A percentile compares a stretch with the other conserved stretches of the same genome.
These are phyloP conservation scores for Theobroma grandiflorum DNA, from an alignment of 441 rosid genomes.

Conservation along the genomic window DNA sequence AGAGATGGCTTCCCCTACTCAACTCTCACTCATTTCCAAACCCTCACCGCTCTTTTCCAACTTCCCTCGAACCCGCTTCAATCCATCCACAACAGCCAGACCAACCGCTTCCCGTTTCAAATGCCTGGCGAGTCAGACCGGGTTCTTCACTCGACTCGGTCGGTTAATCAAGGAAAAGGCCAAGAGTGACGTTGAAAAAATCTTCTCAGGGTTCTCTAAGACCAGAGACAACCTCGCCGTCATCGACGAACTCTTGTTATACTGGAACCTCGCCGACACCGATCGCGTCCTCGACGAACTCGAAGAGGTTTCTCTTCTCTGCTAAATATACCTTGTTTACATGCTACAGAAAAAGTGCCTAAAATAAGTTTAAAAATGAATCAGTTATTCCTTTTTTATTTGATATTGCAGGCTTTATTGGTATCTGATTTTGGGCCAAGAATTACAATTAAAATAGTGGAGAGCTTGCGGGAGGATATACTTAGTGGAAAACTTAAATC, in stretches of 20 bases:
- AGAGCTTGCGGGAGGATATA: constrained; percentile 84
- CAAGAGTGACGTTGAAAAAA: constrained; percentile 86
- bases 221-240: constrained; percentile 93
- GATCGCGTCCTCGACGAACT: constrained; percentile 93
- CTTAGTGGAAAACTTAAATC: constrained; percentile 84
- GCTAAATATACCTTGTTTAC: background rate
- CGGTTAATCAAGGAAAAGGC: constrained; percentile 93
- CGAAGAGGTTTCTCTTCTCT: constrained; percentile 69
- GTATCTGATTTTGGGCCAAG: constrained; percentile 96
- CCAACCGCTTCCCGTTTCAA: constrained; percentile 44
- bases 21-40: constrained; percentile 58
- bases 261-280: constrained; percentile 94
- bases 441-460: constrained; percentile 88
- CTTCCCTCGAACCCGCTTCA: constrained; percentile 27
- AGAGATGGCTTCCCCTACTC: constrained; percentile 40
- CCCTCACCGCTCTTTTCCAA: constrained; percentile 34
- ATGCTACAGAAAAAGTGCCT: background rate
- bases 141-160: constrained; percentile 88
- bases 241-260: constrained; percentile 87
- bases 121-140: constrained; percentile 78
- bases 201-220: constrained; percentile 91
- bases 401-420: constrained; percentile 62
- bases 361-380: background rate
- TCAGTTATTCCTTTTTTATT: background rate
- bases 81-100: constrained; percentile 25